Evolutionary conservation across 1,139 yeast species (phyloP), one percentile per base, ranked within the genome.

Genomic region (Suhomyces yuchorum): DNA sequence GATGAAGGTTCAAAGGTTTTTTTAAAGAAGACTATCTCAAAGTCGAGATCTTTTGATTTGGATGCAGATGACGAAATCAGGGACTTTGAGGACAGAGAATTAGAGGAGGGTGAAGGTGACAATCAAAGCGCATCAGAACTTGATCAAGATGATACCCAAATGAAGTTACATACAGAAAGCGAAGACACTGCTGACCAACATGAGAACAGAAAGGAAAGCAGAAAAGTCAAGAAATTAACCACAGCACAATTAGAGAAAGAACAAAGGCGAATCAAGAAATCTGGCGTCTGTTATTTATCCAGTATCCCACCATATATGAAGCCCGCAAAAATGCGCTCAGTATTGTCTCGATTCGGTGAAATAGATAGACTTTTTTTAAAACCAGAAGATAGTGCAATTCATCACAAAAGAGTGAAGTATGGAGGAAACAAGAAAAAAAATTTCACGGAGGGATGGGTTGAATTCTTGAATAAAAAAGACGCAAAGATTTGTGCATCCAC

Each of bases 401-500:
- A 90, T 58, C 82, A 81, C 43, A 78, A 79, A 48, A 74, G 99
- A 59, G 84, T 88, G 15, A 87, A 87, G 58, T 81, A 82, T 54
- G 98, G 98, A 14, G 99, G 99, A n/a, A 95, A 93, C 66, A 91
- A 90, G 68, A 92, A 92, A 70, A 80, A 80, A 62, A 86, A 81
- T 66, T 95, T 81, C 62, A 88, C 87, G 15, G 99, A 95, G 72
- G 99, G 99, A 7, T 93, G 99, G 99, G 95, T 89, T 7, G 99
- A 93, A 67, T 95, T 89, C 68, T 71, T 78, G 15, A 81, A 82
- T 60, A 93, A 93, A 63, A 80, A 79, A 57, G 88, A 91, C 59
- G 99, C 99, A 1, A 93, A 93, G 65, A 67, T 90, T 26, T 92
- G 96, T 53, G 96, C 96, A 4, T 75, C 76, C 7, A 87, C 97